These are phyloP conservation scores for Sporothrix luriei DNA, from an alignment of 2,329 filamentous ascomycete species.

Conservation along the genomic window DNA sequence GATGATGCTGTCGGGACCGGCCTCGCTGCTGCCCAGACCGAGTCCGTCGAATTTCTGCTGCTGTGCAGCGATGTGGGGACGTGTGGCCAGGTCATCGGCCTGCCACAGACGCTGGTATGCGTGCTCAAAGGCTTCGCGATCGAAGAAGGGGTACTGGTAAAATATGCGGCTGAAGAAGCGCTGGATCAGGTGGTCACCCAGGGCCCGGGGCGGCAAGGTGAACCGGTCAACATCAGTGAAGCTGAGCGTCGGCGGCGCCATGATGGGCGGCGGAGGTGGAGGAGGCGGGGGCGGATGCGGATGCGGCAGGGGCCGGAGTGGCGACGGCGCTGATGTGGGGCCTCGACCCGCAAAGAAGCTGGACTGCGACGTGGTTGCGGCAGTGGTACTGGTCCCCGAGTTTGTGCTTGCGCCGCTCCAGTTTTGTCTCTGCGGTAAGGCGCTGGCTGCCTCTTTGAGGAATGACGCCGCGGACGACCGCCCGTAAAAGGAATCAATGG, in stretches of 20 bases:
- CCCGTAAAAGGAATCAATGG: constrained; percentile 28
- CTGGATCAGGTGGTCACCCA: constrained; percentile 48
- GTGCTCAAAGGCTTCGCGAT: constrained; percentile 46
- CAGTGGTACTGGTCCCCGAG: background rate
- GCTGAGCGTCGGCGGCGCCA: background rate
- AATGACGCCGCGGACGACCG: constrained; percentile 30
- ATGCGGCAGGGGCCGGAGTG: background rate
- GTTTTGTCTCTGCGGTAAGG: constrained; percentile 16
- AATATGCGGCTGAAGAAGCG: constrained; percentile 47
- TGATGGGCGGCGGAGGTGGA: background rate
- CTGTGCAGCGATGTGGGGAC: background rate
- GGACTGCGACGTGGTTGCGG: background rate
- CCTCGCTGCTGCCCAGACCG: constrained; percentile 28
- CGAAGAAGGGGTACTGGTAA: constrained; percentile 50
- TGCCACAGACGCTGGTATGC: constrained; percentile 29
- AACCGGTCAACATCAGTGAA: constrained; percentile 27
- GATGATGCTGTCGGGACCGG: constrained; percentile 42
- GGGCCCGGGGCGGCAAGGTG: constrained; percentile 44
- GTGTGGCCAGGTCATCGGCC: constrained; percentile 9
- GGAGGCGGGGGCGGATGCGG: background rate
- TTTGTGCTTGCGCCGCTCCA: background rate
- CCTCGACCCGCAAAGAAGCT: constrained; percentile 7
- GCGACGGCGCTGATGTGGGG: background rate
- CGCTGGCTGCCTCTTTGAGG: constrained; percentile 30
- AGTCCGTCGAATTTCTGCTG: constrained; percentile 27